These are phyloP conservation scores for Lenzites betulinus DNA, from an alignment of 768 basidiomycete genomes.

Conservation along the genomic window DNA sequence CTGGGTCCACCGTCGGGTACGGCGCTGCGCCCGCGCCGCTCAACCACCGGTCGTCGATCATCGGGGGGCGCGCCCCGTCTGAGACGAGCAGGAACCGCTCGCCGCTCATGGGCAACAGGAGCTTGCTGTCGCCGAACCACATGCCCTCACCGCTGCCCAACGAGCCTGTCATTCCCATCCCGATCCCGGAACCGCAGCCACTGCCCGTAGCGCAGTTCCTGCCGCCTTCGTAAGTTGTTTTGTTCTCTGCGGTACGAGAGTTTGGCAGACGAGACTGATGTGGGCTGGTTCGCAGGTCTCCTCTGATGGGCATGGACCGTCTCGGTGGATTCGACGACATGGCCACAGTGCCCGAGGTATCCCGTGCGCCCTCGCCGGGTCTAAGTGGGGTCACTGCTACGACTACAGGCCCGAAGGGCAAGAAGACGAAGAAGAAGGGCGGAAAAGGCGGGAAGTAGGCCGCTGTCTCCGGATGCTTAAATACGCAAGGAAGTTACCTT, in stretches of 20 bases:
- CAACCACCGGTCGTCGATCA: constrained; percentile 7
- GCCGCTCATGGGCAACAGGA: constrained; percentile 18
- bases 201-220: constrained; percentile 13
- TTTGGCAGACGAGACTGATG: neutral
- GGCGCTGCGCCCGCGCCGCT: constrained; percentile 12
- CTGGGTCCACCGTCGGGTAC: constrained; percentile 14
- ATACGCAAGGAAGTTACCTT: too few species aligned
- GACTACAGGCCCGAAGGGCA: constrained; percentile 15
- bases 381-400: constrained; percentile 8
- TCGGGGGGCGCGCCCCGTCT: constrained; percentile 10
- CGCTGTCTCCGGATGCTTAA: neutral
- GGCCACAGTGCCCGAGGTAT: constrained; percentile 3
- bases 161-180: constrained; percentile 17
- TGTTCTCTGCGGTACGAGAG: neutral
- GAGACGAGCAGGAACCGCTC: constrained; percentile 16
- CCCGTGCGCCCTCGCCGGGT: constrained; percentile 15
- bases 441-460: constrained; percentile 5
- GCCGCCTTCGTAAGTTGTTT: constrained; percentile 10
- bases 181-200: constrained; percentile 14
- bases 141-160: constrained; percentile 4
- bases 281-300: neutral
- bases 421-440: constrained; percentile 23
- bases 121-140: neutral
- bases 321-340: constrained; percentile 10
- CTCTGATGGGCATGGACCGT: neutral